A percentile compares a stretch with the other conserved stretches of the same genome.
Conservation (phyloP, 257 asterid genomes). For the Osmanthus fragrans region DNA sequence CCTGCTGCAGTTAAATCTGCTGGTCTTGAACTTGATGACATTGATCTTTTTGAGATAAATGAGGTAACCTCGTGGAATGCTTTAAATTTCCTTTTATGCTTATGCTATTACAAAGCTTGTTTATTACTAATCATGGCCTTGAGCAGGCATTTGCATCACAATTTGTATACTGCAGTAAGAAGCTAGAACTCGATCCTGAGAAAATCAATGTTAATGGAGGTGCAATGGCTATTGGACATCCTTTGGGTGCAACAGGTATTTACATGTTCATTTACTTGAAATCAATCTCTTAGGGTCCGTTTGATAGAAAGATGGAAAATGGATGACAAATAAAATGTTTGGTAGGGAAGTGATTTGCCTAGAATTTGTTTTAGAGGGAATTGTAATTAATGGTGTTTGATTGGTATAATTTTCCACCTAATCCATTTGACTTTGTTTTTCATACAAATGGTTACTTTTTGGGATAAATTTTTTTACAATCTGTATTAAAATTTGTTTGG, state of each 20-base stretch:
- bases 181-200: slow-evolving; percentile 91
- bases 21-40: slow-evolving; percentile 85
- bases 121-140: slow-evolving; percentile 18
- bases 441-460: too few relatives aligned
- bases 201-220: slow-evolving; percentile 99
- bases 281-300: too few relatives aligned
- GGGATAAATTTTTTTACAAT: too few relatives aligned
- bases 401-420: too few relatives aligned
- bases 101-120: slow-evolving; percentile 4
- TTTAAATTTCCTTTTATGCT: not conserved
- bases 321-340: too few relatives aligned
- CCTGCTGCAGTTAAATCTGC: slow-evolving; percentile 99
- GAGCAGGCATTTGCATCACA: slow-evolving; percentile 95
- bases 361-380: too few relatives aligned
- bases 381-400: too few relatives aligned
- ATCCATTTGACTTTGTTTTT: too few relatives aligned
- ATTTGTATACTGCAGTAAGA: slow-evolving; percentile 82
- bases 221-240: slow-evolving; percentile 98
- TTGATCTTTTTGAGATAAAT: slow-evolving; percentile 94
- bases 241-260: slow-evolving; percentile 93
- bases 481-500: too few relatives aligned
- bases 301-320: too few relatives aligned
- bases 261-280: too few relatives aligned
- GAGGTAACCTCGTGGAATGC: slow-evolving; percentile 47
- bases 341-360: too few relatives aligned